phyloP scores from a whole-genome alignment of 371 early-diverging fungal species.

The Mucor indicus region DNA sequence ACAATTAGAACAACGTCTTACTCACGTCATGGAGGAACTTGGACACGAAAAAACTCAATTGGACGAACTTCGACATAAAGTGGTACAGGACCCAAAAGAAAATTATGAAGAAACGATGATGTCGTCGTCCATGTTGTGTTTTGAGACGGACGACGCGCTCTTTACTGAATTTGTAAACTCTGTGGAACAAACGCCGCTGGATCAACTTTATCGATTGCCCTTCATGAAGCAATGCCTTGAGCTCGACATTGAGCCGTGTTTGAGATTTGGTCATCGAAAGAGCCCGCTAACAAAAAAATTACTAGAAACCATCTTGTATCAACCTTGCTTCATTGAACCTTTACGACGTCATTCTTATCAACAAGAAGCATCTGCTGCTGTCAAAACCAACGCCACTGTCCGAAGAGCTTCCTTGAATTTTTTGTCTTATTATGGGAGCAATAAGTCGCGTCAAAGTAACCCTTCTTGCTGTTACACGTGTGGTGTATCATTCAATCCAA shows the following conservation, averaged over 20 bases:
- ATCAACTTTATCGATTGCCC: conserved; percentile 6
- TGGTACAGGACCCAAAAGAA: neutral
- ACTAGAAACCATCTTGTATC: conserved; percentile 11
- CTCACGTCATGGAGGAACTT: neutral
- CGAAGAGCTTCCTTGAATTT: neutral
- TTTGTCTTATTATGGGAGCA: neutral
- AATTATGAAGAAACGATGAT: neutral
- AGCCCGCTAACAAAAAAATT: conserved; percentile 1
- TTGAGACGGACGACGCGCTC: neutral
- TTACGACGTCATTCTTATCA: neutral
- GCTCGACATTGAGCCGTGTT: conserved; percentile 22
- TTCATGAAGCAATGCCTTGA: conserved; percentile 19
- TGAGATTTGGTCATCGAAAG: conserved; percentile 10
- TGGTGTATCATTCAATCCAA: neutral
- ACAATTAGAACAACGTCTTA: conserved; percentile 6
- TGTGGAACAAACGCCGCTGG: conserved; percentile 8
- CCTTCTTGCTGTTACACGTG: conserved; percentile 7
- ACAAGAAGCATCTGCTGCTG: neutral
- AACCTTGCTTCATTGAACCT: conserved; percentile 20
- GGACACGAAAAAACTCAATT: conserved; percentile 16
- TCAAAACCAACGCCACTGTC: neutral
- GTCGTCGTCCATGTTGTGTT: neutral
- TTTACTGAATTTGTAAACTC: conserved; percentile 15
- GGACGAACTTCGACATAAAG: conserved; percentile 8
- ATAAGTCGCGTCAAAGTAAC: neutral